Evolutionary conservation across 305 asterid genomes (phyloP), one percentile per base, ranked within the genome.

Genomic region (Solanum chacoense): DNA sequence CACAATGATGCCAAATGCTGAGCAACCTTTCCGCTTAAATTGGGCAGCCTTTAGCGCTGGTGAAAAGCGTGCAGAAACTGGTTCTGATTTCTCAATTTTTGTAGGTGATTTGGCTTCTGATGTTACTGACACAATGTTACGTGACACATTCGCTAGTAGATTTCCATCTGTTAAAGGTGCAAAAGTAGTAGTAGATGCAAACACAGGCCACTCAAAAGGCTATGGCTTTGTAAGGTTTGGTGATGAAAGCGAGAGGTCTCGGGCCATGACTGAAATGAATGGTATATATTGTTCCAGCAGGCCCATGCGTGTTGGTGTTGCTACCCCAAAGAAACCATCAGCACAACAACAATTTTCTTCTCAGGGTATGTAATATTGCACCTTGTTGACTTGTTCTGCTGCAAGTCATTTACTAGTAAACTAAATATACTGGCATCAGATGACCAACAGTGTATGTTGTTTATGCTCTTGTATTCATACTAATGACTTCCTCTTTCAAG

Each of bases 41-140:
- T 97, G 99, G 99, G 99, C 99, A 72, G 94, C 96, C 90, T 97
- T 97, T 89, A 96, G 99, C 91, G 89, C 93, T 87, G 99, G 98
- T 88, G 98, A 95, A 88, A 96, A 93, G 90, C 98, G 98, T 63
- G 94, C 95, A 22, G 98, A 96, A 9, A 89, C 94, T 84, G 94
- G 96, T 90, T 93, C 98, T 87, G 99, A 97, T 91, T 91, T 95
- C 87, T 97, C 99, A 14, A 95, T 96, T 91, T 97, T 97, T 90
- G 99, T 96, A 74, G 99, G 99, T 87, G 99, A 97, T 91, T 93
- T 97, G 91, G 97, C 98, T 80, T 87, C 95, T 81, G 99, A 97
- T 90, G 99, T 97, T 88, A 92, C 99, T 22, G 99, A 97, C 92
- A 93, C 96, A 5, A 85, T 97, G 84, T 90, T 97, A 92, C 96